Evolutionary conservation across 2,329 filamentous ascomycete genomes (phyloP), one percentile per base, ranked within the genome.

Genomic region (Penicillium sp.): DNA sequence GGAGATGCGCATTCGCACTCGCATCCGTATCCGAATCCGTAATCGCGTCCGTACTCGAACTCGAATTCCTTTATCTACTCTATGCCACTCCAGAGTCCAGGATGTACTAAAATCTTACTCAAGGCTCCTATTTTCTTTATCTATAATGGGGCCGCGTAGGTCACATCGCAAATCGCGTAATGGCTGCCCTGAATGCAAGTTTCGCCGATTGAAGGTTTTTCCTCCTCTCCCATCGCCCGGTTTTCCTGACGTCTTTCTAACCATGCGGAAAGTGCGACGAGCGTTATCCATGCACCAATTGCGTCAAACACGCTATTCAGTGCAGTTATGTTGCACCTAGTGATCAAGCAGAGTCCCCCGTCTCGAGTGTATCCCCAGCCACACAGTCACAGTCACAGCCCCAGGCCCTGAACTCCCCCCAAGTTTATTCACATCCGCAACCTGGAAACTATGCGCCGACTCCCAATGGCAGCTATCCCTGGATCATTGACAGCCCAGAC

Each of bases 81-180:
- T 33, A 38, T 10, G 22, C 42, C 24, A 45, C 37, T 56, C 19
- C 6, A 10, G 37, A 50, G 30, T 58, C 19, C 6, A 28, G 37
- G 9, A 37, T 28, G 37, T 17, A 26, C 53, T 53, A 30, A 37
- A 24, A 17, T 7, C 24, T 13, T 44, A 10, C 12, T 40, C 24
- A 38, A 42, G 19, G 33, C 28, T 30, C 26, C 15, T 49, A 13
- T n/a, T 4, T n/a, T 30, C 26, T 28, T 30, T 30, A n/a, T 45
- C 17, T 22, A 59, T 26, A 33, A 69, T 72, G 70, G 68, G 69
- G 12, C 65, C 71, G 13, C 66, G 71, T 9, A 66, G 72, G 58
- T 60, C 68, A 12, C 72, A 73, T 58, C 64, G 62, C 13, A 73
- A 73, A 50, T 72, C 70, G 3, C 69, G 72, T 8, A 73, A 73